phyloP scores from a whole-genome alignment of 495 filamentous ascomycete genomes.

The Poronia punctata region DNA sequence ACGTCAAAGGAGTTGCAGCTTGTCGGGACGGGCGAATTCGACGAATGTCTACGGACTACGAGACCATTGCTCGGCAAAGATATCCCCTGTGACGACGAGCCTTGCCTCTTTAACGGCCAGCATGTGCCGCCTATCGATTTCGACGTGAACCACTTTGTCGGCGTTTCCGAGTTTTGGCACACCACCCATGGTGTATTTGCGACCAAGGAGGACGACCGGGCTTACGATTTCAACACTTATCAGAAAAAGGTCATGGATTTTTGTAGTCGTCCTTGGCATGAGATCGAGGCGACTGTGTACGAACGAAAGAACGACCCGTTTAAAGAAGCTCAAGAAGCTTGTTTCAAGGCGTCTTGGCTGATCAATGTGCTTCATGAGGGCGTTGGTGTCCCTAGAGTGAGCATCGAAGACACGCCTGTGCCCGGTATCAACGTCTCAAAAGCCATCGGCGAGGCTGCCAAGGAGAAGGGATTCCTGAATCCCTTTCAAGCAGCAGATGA shows the following conservation, averaged over 20 bases:
- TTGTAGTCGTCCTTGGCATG: constrained; percentile 74
- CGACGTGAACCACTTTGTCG: constrained; percentile 95
- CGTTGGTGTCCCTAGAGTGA: constrained; percentile 88
- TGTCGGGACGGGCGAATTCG: constrained; percentile 77
- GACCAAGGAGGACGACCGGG: constrained; percentile 63
- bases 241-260: constrained; percentile 78
- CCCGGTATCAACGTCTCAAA: constrained; percentile 67
- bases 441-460: constrained; percentile 58
- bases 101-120: constrained; percentile 81
- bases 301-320: constrained; percentile 59
- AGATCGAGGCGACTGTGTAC: constrained; percentile 58
- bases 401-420: constrained; percentile 52
- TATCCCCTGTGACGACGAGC: constrained; percentile 70
- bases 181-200: constrained; percentile 94
- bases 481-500: constrained; percentile 92
- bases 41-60: constrained; percentile 74
- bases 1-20: constrained; percentile 37
- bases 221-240: constrained; percentile 89
- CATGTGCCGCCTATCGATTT: constrained; percentile 97
- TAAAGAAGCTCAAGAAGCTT: constrained; percentile 75
- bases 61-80: constrained; percentile 88
- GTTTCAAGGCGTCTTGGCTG: constrained; percentile 97
- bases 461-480: constrained; percentile 74
- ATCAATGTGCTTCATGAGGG: constrained; percentile 94
- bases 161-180: constrained; percentile 98